phyloP scores from a whole-genome alignment of 2,329 filamentous ascomycete species.

The Ophidiomyces ophidiicola region DNA sequence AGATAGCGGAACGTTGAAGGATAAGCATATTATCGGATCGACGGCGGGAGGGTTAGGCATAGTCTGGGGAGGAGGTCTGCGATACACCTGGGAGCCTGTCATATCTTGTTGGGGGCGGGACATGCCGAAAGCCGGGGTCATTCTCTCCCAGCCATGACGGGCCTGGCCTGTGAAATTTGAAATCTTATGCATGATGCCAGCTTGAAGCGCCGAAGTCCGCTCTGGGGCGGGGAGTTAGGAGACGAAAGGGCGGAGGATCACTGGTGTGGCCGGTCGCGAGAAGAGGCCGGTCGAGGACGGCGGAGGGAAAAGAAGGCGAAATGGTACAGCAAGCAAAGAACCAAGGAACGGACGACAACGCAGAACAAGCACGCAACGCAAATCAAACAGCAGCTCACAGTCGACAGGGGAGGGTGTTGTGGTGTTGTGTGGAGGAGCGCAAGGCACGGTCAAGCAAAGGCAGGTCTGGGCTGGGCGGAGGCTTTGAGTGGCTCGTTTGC shows the following conservation, averaged over 20 bases:
- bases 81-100: slow-evolving; percentile 43
- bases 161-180: slow-evolving; percentile 54
- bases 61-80: slow-evolving; percentile 56
- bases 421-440: slow-evolving; percentile 9
- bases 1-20: slow-evolving; percentile 94
- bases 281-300: neutral
- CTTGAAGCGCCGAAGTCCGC: slow-evolving; percentile 4
- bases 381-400: slow-evolving; percentile 8
- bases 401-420: slow-evolving; percentile 4
- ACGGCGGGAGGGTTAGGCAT: slow-evolving; percentile 56
- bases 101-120: slow-evolving; percentile 48
- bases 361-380: slow-evolving; percentile 15
- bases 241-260: neutral
- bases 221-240: neutral
- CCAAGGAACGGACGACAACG: slow-evolving; percentile 13
- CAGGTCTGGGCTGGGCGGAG: slow-evolving; percentile 8
- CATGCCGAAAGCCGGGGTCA: slow-evolving; percentile 54
- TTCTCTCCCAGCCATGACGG: slow-evolving; percentile 56
- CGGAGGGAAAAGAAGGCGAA: neutral
- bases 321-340: slow-evolving; percentile 3
- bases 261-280: neutral
- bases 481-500: slow-evolving; percentile 8
- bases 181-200: slow-evolving; percentile 51
- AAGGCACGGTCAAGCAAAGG: neutral
- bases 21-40: slow-evolving; percentile 74